Base-by-base conservation (phyloP, 352 stramenopile species). In the Blastocystis sp. region DNA sequence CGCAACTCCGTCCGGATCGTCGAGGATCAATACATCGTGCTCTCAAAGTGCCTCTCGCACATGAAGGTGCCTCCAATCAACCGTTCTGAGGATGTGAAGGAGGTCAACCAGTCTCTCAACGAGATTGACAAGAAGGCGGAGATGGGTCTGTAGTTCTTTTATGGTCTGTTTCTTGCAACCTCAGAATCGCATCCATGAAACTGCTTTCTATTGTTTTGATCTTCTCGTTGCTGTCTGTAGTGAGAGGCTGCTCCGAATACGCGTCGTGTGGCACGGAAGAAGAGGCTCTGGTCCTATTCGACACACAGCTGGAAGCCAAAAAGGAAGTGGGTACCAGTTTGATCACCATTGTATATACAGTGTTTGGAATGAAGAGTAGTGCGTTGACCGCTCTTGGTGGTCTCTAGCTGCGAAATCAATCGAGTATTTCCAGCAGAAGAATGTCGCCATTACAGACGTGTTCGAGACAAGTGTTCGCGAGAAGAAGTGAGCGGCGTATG, bases 11-110 rank as follows among this genome's bases (percentile, higher is more conserved):
- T 81, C 3, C 71, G 71, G 21, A 81, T 81, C 56, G 71, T 81
- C 17, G 71, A 81, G 21, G 71, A 81, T 48, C 71, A 81, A 65
- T 81, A 81, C 43, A 81, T 81, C 45, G 71, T 81, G 4, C 53
- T 81, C 17, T 81, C 71, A 10, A 81, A 81, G 59, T 81, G 71
- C 45, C 56, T 81, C 14, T 81, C 71, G 2, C 71, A 81, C 23
- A 81, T 81, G 34, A 65, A 81, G 45, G 66, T 81, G 38, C 71
- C 71, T n/a, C 71, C 71, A 9, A 81, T 81, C n/a, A 64, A 62
- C 34, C 64, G 53, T 38, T 62, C 43, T 5, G 28, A 64, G 21
- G 71, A 81, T 10, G 71, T 81, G 38, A 81, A 81, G 28, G 71
- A 81, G 48, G 71, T 81, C 23, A 81, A 81, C 43, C 48, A 81